Percentiles rank a stretch among this genome's conserved stretches.
Conservation (phyloP, 345 rosid genomes). For the Pistacia atlantica region DNA sequence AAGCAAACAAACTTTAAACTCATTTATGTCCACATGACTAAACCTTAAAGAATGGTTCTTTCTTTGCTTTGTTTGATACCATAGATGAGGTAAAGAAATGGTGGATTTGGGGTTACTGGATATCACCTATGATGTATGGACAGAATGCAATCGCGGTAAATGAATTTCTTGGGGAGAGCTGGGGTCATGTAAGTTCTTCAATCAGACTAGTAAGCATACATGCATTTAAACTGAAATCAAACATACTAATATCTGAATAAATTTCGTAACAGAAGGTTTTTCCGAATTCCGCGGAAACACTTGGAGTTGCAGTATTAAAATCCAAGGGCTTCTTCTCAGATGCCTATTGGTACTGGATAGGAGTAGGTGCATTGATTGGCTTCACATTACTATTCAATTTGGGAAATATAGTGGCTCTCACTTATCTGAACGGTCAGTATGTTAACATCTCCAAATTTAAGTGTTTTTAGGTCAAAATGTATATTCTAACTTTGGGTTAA, state of each 20-base stretch:
- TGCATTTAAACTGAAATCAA: not conserved
- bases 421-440: slow-evolving; percentile 51
- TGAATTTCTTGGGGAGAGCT: slow-evolving; percentile 71
- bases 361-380: slow-evolving; percentile 54
- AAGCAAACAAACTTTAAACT: not conserved
- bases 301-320: slow-evolving; percentile 52
- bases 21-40: not conserved
- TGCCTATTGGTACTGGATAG: slow-evolving; percentile 75
- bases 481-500: not conserved
- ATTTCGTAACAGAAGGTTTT: slow-evolving; percentile 16
- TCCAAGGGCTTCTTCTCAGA: slow-evolving; percentile 45
- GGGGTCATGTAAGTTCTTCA: slow-evolving; percentile 50
- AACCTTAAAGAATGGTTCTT: not conserved
- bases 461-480: not conserved
- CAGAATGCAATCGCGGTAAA: slow-evolving; percentile 68
- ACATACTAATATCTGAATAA: not conserved
- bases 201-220: slow-evolving; percentile 6
- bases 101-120: slow-evolving; percentile 95
- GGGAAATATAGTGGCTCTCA: slow-evolving; percentile 47
- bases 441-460: not conserved
- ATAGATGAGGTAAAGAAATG: slow-evolving; percentile 76
- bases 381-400: slow-evolving; percentile 55
- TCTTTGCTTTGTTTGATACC: not conserved
- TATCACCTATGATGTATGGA: slow-evolving; percentile 78
- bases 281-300: slow-evolving; percentile 23